Evolutionary conservation across 345 rosid genomes (phyloP).

Genomic region (Carallia brachiata): DNA sequence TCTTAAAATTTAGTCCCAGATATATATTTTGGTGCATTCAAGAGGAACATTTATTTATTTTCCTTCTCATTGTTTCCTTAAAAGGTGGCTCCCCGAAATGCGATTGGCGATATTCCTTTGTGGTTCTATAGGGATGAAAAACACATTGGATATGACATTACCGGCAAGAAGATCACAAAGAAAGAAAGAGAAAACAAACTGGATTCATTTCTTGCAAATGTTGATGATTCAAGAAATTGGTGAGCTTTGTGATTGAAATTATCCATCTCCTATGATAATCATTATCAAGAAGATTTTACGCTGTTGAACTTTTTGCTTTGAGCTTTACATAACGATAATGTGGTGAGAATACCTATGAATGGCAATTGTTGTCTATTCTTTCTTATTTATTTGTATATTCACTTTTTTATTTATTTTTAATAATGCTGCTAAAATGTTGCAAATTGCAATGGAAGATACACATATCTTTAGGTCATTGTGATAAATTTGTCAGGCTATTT

Average conservation of each 20-base stretch:
- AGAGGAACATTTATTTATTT: neutral
- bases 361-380: neutral
- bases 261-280: neutral
- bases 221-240: slow-evolving; percentile 85
- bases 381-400: neutral
- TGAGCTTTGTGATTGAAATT: slow-evolving; percentile 26
- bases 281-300: neutral
- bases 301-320: neutral
- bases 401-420: neutral
- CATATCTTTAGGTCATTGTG: neutral
- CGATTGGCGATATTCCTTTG: slow-evolving; percentile 89
- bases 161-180: slow-evolving; percentile 79
- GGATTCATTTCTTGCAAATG: slow-evolving; percentile 83
- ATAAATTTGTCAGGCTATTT: neutral
- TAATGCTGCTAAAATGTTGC: neutral
- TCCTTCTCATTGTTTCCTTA: slow-evolving; percentile 6
- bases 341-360: neutral
- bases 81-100: slow-evolving; percentile 82
- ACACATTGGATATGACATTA: slow-evolving; percentile 83
- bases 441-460: neutral
- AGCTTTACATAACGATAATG: neutral
- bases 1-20: neutral
- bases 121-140: slow-evolving; percentile 86
- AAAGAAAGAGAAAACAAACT: slow-evolving; percentile 79
- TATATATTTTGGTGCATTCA: neutral